These are phyloP conservation scores for Terfezia boudieri DNA, from an alignment of 495 filamentous ascomycete genomes.

Conservation along the genomic window DNA sequence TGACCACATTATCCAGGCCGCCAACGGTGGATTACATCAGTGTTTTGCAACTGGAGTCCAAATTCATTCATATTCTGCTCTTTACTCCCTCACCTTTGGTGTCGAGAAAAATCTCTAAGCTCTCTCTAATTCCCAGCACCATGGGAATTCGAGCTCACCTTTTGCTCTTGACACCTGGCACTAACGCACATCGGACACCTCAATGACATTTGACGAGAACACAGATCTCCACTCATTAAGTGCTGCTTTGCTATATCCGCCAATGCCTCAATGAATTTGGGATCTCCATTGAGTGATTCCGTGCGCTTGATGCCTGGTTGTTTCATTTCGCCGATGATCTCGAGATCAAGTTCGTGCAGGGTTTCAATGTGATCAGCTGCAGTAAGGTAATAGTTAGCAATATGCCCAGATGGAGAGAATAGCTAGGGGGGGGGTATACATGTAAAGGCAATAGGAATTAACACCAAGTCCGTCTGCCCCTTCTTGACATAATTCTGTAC, in stretches of 20 bases:
- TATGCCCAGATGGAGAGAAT: too few relatives aligned
- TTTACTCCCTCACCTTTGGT: too few relatives aligned
- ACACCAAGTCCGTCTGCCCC: slow-evolving; percentile 69
- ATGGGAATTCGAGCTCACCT: slow-evolving; percentile 27
- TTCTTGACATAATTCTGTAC: slow-evolving; percentile 76
- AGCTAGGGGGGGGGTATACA: slow-evolving; percentile 17
- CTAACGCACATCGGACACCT: slow-evolving; percentile 88
- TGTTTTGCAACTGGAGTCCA: too few relatives aligned
- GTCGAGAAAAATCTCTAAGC: too few relatives aligned
- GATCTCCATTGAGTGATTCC: slow-evolving; percentile 82
- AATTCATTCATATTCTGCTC: too few relatives aligned
- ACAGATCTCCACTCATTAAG: slow-evolving; percentile 41
- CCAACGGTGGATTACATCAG: too few relatives aligned
- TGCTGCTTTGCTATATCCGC: slow-evolving; percentile 69
- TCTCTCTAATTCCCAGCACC: not conserved
- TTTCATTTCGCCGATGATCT: slow-evolving; percentile 80
- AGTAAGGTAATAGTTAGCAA: not conserved
- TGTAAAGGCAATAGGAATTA: slow-evolving; percentile 95
- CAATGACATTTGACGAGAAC: slow-evolving; percentile 66
- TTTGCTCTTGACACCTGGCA: slow-evolving; percentile 71
- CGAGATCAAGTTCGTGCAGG: slow-evolving; percentile 80
- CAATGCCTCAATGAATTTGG: slow-evolving; percentile 74
- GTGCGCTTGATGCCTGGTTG: slow-evolving; percentile 64
- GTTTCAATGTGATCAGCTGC: slow-evolving; percentile 86
- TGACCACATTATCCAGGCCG: too few relatives aligned